A percentile compares a stretch with the other conserved stretches of the same genome.
Conservation (phyloP, 148 eudicot genomes). For the Nepenthes mirabilis region DNA sequence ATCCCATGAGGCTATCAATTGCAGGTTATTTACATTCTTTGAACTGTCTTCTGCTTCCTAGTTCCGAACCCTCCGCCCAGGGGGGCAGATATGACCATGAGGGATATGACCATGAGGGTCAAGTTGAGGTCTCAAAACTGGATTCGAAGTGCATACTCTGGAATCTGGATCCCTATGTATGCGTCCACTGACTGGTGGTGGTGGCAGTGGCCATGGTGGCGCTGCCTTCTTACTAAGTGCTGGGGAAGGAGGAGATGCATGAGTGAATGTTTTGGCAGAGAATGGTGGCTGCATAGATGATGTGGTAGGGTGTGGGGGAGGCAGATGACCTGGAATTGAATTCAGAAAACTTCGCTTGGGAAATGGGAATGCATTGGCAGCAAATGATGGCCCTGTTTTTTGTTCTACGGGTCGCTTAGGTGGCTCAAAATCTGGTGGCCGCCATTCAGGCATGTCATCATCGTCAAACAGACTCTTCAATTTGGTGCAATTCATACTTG, state of each 20-base stretch:
- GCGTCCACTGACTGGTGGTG: background rate
- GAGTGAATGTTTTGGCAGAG: constrained; percentile 7
- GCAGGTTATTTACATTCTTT: no score
- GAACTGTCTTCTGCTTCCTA: no score
- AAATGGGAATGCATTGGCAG: constrained; percentile 7
- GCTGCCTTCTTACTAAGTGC: constrained; percentile 4
- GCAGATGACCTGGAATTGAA: constrained; percentile 21
- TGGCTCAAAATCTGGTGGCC: constrained; percentile 34
- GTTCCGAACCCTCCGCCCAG: constrained; percentile 16
- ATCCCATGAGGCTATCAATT: no score
- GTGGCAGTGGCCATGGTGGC: constrained; percentile 4
- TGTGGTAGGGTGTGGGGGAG: constrained; percentile 14
- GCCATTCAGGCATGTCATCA: constrained; percentile 88
- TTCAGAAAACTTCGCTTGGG: constrained; percentile 8
- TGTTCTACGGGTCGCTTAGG: constrained; percentile 12
- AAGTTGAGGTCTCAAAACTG: constrained; percentile 17
- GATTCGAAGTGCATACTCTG: constrained; percentile 8
- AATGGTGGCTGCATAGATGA: background rate
- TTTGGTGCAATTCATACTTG: constrained; percentile 2
- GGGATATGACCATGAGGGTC: constrained; percentile 11
- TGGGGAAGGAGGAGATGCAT: constrained; percentile 5
- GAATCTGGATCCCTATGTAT: constrained; percentile 8
- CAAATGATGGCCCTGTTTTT: constrained; percentile 12
- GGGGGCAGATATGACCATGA: constrained; percentile 6
- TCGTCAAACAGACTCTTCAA: constrained; percentile 33